These are phyloP conservation scores for Platanthera zijinensis DNA, from an alignment of 106 monocot genomes.

Conservation along the genomic window DNA sequence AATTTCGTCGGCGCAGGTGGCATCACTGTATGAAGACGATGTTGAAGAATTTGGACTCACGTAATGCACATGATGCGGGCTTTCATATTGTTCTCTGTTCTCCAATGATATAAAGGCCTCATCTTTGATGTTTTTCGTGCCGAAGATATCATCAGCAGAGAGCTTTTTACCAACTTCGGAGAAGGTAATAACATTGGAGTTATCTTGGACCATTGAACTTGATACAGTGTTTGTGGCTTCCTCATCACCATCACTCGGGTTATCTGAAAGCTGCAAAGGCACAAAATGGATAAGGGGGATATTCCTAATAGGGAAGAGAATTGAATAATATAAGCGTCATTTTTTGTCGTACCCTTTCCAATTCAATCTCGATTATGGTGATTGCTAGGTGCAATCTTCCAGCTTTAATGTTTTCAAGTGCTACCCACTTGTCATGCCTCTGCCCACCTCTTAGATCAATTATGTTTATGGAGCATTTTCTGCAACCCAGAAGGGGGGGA, in stretches of 20 bases:
- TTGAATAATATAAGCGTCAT: background rate
- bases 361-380: slow-evolving; percentile 58
- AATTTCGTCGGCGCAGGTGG: background rate
- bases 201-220: background rate
- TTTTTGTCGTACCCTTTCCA: slow-evolving; percentile 22
- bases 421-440: slow-evolving; percentile 78
- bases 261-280: background rate
- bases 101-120: background rate
- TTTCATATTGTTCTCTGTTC: background rate
- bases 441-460: slow-evolving; percentile 55
- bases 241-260: background rate
- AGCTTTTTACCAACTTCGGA: background rate
- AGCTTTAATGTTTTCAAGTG: slow-evolving; percentile 56
- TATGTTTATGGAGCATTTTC: slow-evolving; percentile 50
- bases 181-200: background rate
- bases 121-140: background rate
- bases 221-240: background rate
- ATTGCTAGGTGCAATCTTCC: slow-evolving; percentile 79
- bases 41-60: background rate
- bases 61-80: background rate
- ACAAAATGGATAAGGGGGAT: background rate
- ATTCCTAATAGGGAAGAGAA: background rate
- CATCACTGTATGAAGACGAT: background rate
- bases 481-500: slow-evolving; percentile 9
- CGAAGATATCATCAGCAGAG: background rate